Conservation (phyloP, 208 protist genomes). For the Trypanosoma rangeli region DNA sequence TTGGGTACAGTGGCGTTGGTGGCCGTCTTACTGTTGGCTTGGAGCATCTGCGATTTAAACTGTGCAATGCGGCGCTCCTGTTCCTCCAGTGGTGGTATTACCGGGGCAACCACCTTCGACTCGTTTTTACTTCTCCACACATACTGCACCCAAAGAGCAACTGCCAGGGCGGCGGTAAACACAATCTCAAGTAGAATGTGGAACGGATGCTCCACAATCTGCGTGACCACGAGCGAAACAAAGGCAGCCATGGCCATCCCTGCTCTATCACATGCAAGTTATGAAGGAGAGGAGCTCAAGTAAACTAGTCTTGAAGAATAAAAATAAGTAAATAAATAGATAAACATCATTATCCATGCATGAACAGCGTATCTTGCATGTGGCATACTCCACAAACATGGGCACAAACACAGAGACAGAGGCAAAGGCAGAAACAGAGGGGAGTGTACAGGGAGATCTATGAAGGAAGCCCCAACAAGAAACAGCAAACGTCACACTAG, state of each 20-base stretch:
- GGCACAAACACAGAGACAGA: too few species aligned
- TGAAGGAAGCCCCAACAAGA: neutral
- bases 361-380: too few species aligned
- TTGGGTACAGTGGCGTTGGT: constrained; percentile 50
- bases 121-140: constrained; percentile 6
- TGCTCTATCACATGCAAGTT: neutral
- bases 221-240: constrained; percentile 24
- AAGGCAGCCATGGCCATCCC: neutral
- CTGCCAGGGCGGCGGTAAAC: constrained; percentile 50
- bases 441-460: neutral
- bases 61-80: constrained; percentile 72
- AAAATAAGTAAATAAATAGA: too few species aligned
- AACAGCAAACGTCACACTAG: neutral
- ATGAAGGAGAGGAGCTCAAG: neutral
- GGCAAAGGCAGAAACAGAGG: neutral
- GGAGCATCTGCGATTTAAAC: constrained; percentile 66
- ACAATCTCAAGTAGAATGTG: constrained; percentile 68
- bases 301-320: too few species aligned
- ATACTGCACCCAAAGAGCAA: constrained; percentile 38
- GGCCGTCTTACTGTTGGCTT: constrained; percentile 32
- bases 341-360: too few species aligned
- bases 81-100: constrained; percentile 72
- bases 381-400: too few species aligned
- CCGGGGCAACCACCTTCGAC: neutral
- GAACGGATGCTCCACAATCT: constrained; percentile 58